Conservation (phyloP, 1,284 basidiomycete genomes). For the Neolentinus lepideus region DNA sequence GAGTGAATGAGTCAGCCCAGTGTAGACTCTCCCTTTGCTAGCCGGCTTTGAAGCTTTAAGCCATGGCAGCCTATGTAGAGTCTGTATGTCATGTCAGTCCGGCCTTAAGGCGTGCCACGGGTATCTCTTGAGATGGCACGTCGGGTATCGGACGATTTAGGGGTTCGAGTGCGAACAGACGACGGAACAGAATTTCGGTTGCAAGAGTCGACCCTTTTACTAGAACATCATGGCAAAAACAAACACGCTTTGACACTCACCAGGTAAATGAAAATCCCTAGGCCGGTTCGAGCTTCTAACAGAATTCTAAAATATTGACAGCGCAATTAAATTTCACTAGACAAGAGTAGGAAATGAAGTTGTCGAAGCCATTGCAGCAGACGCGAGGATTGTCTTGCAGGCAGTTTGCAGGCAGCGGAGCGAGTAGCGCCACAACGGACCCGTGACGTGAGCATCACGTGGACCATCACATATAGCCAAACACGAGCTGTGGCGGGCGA, state of each 20-base stretch:
- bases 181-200: slow-evolving; percentile 13
- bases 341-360: too few relatives aligned
- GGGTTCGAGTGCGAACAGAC: slow-evolving; percentile 11
- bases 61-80: slow-evolving; percentile 22
- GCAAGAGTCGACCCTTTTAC: slow-evolving; percentile 42
- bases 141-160: slow-evolving; percentile 32
- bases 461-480: too few relatives aligned
- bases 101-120: slow-evolving; percentile 39
- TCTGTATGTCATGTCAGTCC: slow-evolving; percentile 29
- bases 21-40: slow-evolving; percentile 39
- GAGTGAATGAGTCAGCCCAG: slow-evolving; percentile 6
- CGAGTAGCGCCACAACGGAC: too few relatives aligned
- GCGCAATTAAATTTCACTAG: too few relatives aligned
- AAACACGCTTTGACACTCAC: background rate
- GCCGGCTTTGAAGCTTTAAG: slow-evolving; percentile 20
- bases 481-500: too few relatives aligned
- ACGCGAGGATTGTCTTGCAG: too few relatives aligned
- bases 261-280: background rate
- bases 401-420: too few relatives aligned
- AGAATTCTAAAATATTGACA: too few relatives aligned
- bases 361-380: too few relatives aligned
- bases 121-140: slow-evolving; percentile 26
- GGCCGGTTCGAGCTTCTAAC: too few relatives aligned
- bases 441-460: too few relatives aligned
- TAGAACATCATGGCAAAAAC: slow-evolving; percentile 28